These are phyloP conservation scores for Mortierella polycephala DNA, from an alignment of 371 early-diverging fungal genomes.

Conservation along the genomic window DNA sequence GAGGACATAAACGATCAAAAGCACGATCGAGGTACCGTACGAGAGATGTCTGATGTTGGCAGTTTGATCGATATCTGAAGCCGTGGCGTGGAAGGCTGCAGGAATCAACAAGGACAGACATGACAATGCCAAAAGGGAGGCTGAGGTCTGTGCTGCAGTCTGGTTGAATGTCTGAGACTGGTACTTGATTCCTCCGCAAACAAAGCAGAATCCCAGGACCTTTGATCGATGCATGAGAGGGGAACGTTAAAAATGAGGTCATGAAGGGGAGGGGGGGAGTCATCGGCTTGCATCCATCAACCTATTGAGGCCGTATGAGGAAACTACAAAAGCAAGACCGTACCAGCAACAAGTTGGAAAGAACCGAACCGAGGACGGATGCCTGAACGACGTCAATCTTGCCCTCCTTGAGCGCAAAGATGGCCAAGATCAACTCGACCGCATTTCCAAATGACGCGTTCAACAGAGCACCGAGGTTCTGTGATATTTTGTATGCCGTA, in stretches of 20 bases:
- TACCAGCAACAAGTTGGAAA: conserved; percentile 84
- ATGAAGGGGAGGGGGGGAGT: too few species aligned
- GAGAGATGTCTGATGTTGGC: conserved; percentile 69
- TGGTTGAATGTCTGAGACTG: conserved; percentile 79
- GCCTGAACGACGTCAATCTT: conserved; percentile 88
- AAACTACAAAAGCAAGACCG: too few species aligned
- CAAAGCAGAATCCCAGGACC: conserved; percentile 81
- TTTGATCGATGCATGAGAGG: background rate
- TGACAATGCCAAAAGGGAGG: conserved; percentile 80
- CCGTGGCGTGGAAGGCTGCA: conserved; percentile 75
- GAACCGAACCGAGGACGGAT: conserved; percentile 86
- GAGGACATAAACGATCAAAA: conserved; percentile 78
- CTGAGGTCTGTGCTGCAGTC: conserved; percentile 84
- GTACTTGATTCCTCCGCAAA: conserved; percentile 78
- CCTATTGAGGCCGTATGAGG: too few species aligned
- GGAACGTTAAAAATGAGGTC: background rate
- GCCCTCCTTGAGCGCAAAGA: conserved; percentile 83
- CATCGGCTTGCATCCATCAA: too few species aligned
- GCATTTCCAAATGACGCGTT: conserved; percentile 91
- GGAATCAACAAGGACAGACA: conserved; percentile 83
- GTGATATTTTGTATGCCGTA: background rate
- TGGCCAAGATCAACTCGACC: conserved; percentile 84
- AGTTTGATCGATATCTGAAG: conserved; percentile 57
- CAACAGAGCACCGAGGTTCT: conserved; percentile 87
- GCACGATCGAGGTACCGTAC: conserved; percentile 79